Conservation (phyloP, 2,329 filamentous ascomycete species). For the Talaromyces piceae region DNA sequence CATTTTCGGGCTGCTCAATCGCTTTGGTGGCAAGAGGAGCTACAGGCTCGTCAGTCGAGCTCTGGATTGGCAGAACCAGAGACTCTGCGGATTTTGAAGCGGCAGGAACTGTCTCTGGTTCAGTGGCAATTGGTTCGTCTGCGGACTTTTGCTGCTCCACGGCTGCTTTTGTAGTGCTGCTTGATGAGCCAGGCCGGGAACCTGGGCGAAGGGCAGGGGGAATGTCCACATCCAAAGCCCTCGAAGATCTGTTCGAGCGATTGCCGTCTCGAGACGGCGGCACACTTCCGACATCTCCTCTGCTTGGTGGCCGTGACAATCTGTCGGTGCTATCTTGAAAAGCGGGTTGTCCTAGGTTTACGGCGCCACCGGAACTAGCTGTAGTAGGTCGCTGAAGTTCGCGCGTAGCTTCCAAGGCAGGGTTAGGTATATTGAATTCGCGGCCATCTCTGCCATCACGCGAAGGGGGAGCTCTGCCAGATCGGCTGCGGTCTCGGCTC, state of each 20-base stretch:
- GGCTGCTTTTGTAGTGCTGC: constrained; percentile 4
- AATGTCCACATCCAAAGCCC: constrained; percentile 15
- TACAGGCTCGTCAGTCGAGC: not conserved
- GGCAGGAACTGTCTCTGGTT: constrained; percentile 1
- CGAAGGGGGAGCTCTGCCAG: constrained; percentile 20
- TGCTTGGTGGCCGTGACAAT: constrained; percentile 22
- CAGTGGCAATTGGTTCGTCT: constrained; percentile 14
- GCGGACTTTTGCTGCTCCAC: not conserved
- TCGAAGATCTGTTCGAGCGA: constrained; percentile 13
- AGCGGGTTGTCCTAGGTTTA: constrained; percentile 22
- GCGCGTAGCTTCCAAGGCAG: constrained; percentile 12
- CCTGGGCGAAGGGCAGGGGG: constrained; percentile 17
- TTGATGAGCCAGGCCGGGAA: constrained; percentile 12
- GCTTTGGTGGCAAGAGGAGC: not conserved
- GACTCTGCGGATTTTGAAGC: not conserved
- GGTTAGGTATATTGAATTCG: constrained; percentile 18
- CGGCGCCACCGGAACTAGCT: constrained; percentile 17
- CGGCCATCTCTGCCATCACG: constrained; percentile 19
- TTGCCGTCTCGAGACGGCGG: constrained; percentile 27
- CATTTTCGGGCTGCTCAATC: constrained; percentile 18
- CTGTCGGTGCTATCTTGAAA: constrained; percentile 23
- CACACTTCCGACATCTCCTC: constrained; percentile 6
- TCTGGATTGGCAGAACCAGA: not conserved
- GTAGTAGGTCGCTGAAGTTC: constrained; percentile 25
- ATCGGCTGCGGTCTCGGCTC: constrained; percentile 17